Evolutionary conservation across 331 rosid genomes (phyloP), one percentile per base, ranked within the genome.

Genomic region (Acacia pycnantha): DNA sequence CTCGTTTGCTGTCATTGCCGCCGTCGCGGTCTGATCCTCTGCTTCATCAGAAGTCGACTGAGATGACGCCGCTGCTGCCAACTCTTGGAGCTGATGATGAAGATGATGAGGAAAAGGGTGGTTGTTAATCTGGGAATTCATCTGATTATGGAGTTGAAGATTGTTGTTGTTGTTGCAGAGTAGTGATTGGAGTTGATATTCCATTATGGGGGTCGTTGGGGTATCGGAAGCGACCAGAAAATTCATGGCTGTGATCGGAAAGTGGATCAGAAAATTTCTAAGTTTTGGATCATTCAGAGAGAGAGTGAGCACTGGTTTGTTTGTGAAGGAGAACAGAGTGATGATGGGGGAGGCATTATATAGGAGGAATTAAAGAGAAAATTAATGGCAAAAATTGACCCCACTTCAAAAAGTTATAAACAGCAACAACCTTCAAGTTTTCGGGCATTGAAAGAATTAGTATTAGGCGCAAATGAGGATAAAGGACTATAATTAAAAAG

Each of bases 11-110:
- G 14, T 16, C 71, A 2, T 21, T 83, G 84, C 50, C 29, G 6
- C 48, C 47, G 22, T 86, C 83, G 89, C 54, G 19, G 14, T 26
- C 56, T 92, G 65, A 24, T 58, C 98, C 14, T 96, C 98, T 3
- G 97, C 97, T 80, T 94, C 98, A 44, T 94, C 97, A 43, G 97
- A 94, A 58, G 97, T 94, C 33, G 98, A 92, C 90, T 92, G 82
- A 72, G 53, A 70, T 21, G 53, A 41, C 12, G 80, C 88, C 5
- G 51, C 44, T 4, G 51, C 44, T 5, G 82, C 88, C 9, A 92
- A 53, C 26, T 91, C 94, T 33, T 81, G 90, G 78, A 77, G 26
- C 66, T 50, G 86, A 26, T 77, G 84, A 46, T 87, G 74, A 48
- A 15, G 21, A 5, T 5, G 85, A 31, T 87, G 72, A 37, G 41